These are phyloP conservation scores for Babesia sp. DNA, from an alignment of 169 alveolate genomes.

Conservation along the genomic window DNA sequence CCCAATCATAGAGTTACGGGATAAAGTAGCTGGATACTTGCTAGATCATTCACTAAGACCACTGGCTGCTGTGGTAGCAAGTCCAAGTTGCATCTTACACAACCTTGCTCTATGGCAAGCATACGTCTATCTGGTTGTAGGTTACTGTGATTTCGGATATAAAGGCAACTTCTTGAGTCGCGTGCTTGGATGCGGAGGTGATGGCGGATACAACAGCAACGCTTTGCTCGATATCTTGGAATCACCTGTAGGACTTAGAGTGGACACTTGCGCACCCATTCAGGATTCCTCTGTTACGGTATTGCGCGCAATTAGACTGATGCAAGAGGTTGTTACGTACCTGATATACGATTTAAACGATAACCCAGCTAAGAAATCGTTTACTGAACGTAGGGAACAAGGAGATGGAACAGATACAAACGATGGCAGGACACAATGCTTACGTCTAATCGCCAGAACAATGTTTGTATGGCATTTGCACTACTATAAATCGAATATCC, in stretches of 20 bases:
- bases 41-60: background rate
- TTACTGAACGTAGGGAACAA: background rate
- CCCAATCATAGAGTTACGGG: background rate
- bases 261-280: background rate
- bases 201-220: constrained; percentile 16
- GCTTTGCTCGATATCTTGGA: constrained; percentile 18
- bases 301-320: constrained; percentile 14
- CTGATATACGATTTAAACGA: background rate
- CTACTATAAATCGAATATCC: constrained; percentile 5
- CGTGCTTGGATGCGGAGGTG: constrained; percentile 1
- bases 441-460: background rate
- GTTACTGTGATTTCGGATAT: constrained; percentile 11
- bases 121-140: background rate
- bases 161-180: constrained; percentile 9
- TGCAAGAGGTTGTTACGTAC: constrained; percentile 10
- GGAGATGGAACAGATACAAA: background rate
- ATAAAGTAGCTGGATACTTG: background rate
- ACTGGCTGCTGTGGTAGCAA: background rate
- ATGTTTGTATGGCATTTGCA: constrained; percentile 26
- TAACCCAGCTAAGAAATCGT: background rate
- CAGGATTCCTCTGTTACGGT: background rate
- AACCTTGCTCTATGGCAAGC: constrained; percentile 9
- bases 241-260: background rate
- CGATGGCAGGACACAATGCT: background rate
- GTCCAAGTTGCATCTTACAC: background rate